Percentiles rank a stretch among this genome's conserved stretches.
These are phyloP conservation scores for Mollisia scopiformis DNA, from an alignment of 2,329 filamentous ascomycete species.

Conservation along the genomic window DNA sequence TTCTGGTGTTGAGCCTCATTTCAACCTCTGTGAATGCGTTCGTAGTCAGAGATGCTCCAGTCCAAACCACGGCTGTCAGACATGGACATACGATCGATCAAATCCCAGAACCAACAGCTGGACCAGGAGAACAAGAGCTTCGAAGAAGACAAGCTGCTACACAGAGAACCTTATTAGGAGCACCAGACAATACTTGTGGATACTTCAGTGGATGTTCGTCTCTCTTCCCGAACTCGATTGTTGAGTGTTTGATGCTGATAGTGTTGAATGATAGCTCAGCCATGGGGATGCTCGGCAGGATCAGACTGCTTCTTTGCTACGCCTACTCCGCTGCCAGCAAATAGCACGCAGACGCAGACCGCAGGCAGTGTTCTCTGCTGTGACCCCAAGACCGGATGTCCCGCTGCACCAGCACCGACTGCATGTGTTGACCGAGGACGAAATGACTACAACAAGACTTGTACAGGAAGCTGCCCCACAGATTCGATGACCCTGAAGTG, in stretches of 20 bases:
- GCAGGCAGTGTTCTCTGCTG: constrained; percentile 23
- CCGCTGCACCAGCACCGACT: constrained; percentile 20
- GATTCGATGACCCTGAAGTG: constrained; percentile 25
- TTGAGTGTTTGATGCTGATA: too few relatives aligned
- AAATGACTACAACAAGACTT: constrained; percentile 21
- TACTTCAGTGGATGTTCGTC: constrained; percentile 47
- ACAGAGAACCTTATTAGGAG: constrained; percentile 45
- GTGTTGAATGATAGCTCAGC: constrained; percentile 12
- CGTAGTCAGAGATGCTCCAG: constrained; percentile 2
- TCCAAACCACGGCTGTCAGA: constrained; percentile 1
- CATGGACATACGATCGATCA: constrained; percentile 15
- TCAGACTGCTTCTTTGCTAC: constrained; percentile 25
- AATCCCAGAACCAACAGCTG: constrained; percentile 45
- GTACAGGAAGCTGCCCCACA: constrained; percentile 18
- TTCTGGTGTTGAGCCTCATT: constrained; percentile 1
- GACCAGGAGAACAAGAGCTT: constrained; percentile 40
- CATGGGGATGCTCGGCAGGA: constrained; percentile 24
- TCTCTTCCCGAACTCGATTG: not conserved
- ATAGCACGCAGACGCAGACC: constrained; percentile 3
- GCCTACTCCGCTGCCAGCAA: not conserved
- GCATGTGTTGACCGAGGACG: constrained; percentile 21
- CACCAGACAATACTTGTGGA: constrained; percentile 54
- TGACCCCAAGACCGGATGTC: constrained; percentile 20
- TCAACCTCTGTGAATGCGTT: not conserved
- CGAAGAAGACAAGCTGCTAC: constrained; percentile 28